These are phyloP conservation scores for Sclerotinia minor DNA, from an alignment of 2,329 filamentous ascomycete species.

Conservation along the genomic window DNA sequence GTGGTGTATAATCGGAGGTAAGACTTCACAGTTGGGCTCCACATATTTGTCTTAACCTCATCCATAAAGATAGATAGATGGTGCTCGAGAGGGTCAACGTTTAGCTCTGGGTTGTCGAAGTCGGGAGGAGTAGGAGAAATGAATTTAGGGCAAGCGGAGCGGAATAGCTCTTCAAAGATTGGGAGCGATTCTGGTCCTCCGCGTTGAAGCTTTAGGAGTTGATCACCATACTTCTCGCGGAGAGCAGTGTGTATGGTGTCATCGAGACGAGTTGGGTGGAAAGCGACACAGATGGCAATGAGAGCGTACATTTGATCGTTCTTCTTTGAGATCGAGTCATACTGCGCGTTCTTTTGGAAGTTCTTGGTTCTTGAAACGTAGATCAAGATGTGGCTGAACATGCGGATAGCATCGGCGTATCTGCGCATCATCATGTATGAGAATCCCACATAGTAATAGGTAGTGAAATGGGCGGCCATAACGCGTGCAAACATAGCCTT, in stretches of 20 bases:
- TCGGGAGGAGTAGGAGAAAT: constrained; percentile 96
- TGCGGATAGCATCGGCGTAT: constrained; percentile 98
- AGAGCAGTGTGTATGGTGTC: constrained; percentile 99
- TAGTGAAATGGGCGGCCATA: constrained; percentile 99
- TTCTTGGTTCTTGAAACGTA: constrained; percentile 99
- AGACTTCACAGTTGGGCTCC: constrained; percentile 94
- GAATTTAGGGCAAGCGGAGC: constrained; percentile 97
- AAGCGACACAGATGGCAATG: constrained; percentile 97
- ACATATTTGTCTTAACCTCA: constrained; percentile 99
- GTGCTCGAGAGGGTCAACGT: constrained; percentile 96
- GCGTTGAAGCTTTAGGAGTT: constrained; percentile 93
- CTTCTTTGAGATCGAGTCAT: constrained; percentile 99
- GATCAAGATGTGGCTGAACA: constrained; percentile 99
- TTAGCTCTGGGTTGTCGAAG: constrained; percentile 94
- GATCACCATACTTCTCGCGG: constrained; percentile 98
- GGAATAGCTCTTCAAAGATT: constrained; percentile 98
- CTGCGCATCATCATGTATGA: constrained; percentile 99
- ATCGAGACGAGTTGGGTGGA: constrained; percentile 94
- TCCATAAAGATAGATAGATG: constrained; percentile 99
- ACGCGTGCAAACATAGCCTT: constrained; percentile 99
- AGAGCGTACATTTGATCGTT: constrained; percentile 99
- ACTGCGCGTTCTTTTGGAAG: constrained; percentile 99
- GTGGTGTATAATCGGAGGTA: constrained; percentile 99
- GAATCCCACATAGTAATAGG: constrained; percentile 99
- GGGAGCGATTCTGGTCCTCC: constrained; percentile 93